phyloP scores from a whole-genome alignment of 2,329 filamentous ascomycete genomes.

The Stachybotrys echinatus region DNA sequence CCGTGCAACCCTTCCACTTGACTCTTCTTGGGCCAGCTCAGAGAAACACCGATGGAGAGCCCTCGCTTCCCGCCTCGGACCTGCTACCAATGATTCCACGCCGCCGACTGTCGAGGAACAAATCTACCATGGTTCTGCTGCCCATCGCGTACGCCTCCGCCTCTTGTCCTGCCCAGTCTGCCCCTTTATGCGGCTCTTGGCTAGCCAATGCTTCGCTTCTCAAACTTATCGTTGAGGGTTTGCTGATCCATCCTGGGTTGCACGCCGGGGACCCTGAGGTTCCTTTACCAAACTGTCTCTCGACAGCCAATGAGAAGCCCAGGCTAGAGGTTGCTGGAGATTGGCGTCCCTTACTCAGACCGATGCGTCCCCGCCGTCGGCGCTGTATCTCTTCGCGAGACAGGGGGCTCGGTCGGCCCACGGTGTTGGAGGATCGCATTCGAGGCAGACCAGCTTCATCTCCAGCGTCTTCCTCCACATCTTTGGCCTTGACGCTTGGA shows the following conservation, averaged over 20 bases:
- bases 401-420: constrained; percentile 4
- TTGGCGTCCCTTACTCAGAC: constrained; percentile 9
- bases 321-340: constrained; percentile 24
- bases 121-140: constrained; percentile 48
- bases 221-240: constrained; percentile 5
- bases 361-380: constrained; percentile 14
- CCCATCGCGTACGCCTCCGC: constrained; percentile 30
- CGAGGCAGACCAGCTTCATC: constrained; percentile 7
- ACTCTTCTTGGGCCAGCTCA: constrained; percentile 8
- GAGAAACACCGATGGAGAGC: constrained; percentile 24
- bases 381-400: constrained; percentile 11
- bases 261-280: constrained; percentile 4
- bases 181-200: constrained; percentile 2
- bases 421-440: constrained; percentile 18
- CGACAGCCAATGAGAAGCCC: constrained; percentile 8
- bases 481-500: constrained; percentile 8
- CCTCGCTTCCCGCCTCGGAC: constrained; percentile 15
- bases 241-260: constrained; percentile 2
- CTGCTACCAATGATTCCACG: constrained; percentile 28
- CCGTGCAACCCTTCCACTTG: constrained; percentile 7
- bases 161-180: not conserved
- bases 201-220: constrained; percentile 9
- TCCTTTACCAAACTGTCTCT: constrained; percentile 8
- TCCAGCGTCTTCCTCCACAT: not conserved
- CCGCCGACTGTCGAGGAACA: constrained; percentile 45